Conservation (phyloP, 2,329 filamentous ascomycete genomes). For the Stromatinia cepivora region DNA sequence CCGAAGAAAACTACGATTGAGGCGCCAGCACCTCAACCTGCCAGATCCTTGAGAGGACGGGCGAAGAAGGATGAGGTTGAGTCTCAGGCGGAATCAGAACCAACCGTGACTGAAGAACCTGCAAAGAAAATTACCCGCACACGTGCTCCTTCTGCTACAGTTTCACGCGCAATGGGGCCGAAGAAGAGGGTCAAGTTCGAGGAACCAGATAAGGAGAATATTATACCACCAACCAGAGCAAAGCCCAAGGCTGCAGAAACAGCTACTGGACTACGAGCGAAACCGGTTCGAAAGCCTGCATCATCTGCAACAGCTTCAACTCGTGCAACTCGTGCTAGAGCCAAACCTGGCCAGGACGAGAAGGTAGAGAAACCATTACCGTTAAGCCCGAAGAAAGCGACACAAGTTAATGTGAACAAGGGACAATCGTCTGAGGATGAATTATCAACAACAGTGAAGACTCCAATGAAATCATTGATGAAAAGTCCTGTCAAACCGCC, state of each 20-base stretch:
- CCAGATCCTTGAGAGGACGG: constrained; percentile 35
- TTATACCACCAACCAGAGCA: constrained; percentile 48
- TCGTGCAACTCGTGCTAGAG: constrained; percentile 38
- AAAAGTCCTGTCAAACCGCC: constrained; percentile 57
- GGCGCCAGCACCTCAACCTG: constrained; percentile 28
- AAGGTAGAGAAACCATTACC: constrained; percentile 49
- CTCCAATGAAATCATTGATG: constrained; percentile 53
- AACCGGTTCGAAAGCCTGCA: constrained; percentile 52
- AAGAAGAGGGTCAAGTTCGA: constrained; percentile 66
- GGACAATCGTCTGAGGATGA: constrained; percentile 60
- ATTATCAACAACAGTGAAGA: constrained; percentile 53
- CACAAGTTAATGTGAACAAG: constrained; percentile 51
- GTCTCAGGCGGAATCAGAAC: constrained; percentile 29
- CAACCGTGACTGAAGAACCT: constrained; percentile 41
- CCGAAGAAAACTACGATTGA: constrained; percentile 45
- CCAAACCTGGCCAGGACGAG: constrained; percentile 39
- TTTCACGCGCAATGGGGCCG: constrained; percentile 48
- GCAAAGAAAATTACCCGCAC: constrained; percentile 44
- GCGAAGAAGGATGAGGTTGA: constrained; percentile 35
- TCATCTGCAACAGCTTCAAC: constrained; percentile 35
- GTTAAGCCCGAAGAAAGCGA: constrained; percentile 65
- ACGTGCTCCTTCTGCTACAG: constrained; percentile 40
- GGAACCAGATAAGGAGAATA: constrained; percentile 62
- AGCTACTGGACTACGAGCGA: constrained; percentile 46
- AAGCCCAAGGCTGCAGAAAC: constrained; percentile 42